Evolutionary conservation across 139 green algal genomes (phyloP).

Genomic region (Dunaliella primolecta): DNA sequence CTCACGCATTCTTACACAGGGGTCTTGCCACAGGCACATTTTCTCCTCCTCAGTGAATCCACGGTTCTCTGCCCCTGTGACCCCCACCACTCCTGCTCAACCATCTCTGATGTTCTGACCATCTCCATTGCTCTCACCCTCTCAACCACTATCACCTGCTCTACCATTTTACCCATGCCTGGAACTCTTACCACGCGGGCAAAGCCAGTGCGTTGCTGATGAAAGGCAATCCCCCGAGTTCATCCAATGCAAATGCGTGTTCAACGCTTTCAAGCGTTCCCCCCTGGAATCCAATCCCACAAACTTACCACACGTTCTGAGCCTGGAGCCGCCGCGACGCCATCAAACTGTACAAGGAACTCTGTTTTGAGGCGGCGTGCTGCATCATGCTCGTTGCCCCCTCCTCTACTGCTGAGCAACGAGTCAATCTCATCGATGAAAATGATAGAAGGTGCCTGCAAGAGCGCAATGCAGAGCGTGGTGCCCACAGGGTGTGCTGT

Average conservation of each 20-base stretch:
- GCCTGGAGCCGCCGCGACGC: constrained; percentile 20
- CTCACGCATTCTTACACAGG: not conserved
- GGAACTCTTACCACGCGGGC: too few species aligned
- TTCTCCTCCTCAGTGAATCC: not conserved
- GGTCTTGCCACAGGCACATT: not conserved
- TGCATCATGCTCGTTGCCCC: constrained; percentile 86
- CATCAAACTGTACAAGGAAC: constrained; percentile 83
- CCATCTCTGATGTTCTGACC: too few species aligned
- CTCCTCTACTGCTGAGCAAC: constrained; percentile 46
- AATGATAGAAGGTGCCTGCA: constrained; percentile 73
- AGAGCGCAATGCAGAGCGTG: too few species aligned
- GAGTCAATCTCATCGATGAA: constrained; percentile 91
- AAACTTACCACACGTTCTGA: constrained; percentile 20
- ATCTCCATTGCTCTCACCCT: too few species aligned
- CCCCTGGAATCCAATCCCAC: not conserved
- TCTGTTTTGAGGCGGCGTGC: constrained; percentile 93
- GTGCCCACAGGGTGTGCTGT: too few species aligned
- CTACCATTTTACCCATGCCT: too few species aligned
- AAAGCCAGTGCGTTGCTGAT: not conserved
- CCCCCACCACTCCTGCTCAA: too few species aligned
- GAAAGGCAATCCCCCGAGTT: not conserved
- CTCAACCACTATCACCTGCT: too few species aligned
- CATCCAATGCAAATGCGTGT: not conserved
- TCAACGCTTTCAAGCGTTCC: not conserved
- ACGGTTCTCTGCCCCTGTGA: too few species aligned